phyloP scores from a whole-genome alignment of 345 rosid genomes.

The Ricinus communis region DNA sequence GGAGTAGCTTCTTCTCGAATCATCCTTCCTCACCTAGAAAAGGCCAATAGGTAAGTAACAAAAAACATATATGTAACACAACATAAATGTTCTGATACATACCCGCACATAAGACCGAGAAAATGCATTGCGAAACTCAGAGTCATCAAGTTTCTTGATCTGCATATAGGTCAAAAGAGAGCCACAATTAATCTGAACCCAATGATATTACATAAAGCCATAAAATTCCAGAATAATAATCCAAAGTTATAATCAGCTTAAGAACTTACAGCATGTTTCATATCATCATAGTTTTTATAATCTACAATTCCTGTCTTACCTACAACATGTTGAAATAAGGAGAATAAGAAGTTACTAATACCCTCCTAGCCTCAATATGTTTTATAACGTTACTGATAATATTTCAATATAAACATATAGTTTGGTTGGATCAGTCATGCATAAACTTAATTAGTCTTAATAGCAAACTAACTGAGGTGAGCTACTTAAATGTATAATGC shows the following conservation, averaged over 20 bases:
- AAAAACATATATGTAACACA: not conserved
- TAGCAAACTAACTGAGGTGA: not conserved
- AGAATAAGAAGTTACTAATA: not conserved
- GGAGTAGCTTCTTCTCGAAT: slow-evolving; percentile 61
- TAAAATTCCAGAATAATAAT: not conserved
- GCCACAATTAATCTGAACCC: not conserved
- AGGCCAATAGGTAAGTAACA: not conserved
- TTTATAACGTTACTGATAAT: too few species aligned
- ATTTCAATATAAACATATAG: not conserved
- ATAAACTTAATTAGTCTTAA: not conserved
- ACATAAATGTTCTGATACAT: slow-evolving; percentile 21
- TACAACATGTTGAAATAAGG: slow-evolving; percentile 34
- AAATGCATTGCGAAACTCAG: slow-evolving; percentile 88
- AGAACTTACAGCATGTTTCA: slow-evolving; percentile 86
- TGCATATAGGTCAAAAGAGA: slow-evolving; percentile 29
- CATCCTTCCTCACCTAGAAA: slow-evolving; percentile 76
- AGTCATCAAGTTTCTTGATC: slow-evolving; percentile 85
- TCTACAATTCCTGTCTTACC: slow-evolving; percentile 91
- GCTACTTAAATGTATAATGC: not conserved
- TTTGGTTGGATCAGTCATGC: not conserved
- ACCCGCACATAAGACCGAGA: slow-evolving; percentile 81
- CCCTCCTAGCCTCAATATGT: too few species aligned
- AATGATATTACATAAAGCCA: not conserved
- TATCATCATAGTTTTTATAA: slow-evolving; percentile 82
- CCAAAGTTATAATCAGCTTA: too few species aligned